phyloP scores from a whole-genome alignment of 1,284 basidiomycete species.

The Ganoderma sinense region DNA sequence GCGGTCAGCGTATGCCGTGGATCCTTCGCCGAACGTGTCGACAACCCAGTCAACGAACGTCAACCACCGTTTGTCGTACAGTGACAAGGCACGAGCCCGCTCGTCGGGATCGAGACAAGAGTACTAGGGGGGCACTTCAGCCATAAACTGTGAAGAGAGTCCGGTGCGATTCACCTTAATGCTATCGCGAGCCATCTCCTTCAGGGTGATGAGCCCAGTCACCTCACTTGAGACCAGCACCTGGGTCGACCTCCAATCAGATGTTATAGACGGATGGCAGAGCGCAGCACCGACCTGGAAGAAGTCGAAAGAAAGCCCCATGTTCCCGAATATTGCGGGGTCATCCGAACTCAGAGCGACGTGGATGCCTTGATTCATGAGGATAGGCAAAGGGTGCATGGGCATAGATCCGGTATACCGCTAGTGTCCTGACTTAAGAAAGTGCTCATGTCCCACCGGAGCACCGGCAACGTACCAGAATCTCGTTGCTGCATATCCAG shows the following conservation, averaged over 20 bases:
- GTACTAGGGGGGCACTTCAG: neutral
- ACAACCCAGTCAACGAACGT: conserved; percentile 7
- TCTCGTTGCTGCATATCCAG: conserved; percentile 59
- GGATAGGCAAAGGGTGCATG: conserved; percentile 72
- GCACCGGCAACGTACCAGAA: conserved; percentile 53
- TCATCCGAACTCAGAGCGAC: conserved; percentile 79
- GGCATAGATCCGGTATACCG: conserved; percentile 77
- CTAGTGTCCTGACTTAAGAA: conserved; percentile 39
- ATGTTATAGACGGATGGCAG: neutral
- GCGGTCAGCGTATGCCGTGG: neutral
- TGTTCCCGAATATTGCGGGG: conserved; percentile 76
- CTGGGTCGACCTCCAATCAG: conserved; percentile 37
- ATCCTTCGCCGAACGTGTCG: neutral
- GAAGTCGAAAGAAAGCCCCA: conserved; percentile 77
- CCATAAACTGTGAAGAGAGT: neutral
- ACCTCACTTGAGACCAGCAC: conserved; percentile 72
- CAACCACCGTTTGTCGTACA: neutral
- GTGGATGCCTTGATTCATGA: conserved; percentile 75
- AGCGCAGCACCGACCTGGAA: conserved; percentile 54
- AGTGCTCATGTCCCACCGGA: neutral
- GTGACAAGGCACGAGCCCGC: neutral
- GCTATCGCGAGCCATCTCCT: conserved; percentile 68
- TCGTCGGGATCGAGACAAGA: conserved; percentile 7
- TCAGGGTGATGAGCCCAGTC: conserved; percentile 65
- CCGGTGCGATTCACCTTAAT: conserved; percentile 53